phyloP scores from a whole-genome alignment of 2,329 filamentous ascomycete species.

The Diaporthe ampelina region DNA sequence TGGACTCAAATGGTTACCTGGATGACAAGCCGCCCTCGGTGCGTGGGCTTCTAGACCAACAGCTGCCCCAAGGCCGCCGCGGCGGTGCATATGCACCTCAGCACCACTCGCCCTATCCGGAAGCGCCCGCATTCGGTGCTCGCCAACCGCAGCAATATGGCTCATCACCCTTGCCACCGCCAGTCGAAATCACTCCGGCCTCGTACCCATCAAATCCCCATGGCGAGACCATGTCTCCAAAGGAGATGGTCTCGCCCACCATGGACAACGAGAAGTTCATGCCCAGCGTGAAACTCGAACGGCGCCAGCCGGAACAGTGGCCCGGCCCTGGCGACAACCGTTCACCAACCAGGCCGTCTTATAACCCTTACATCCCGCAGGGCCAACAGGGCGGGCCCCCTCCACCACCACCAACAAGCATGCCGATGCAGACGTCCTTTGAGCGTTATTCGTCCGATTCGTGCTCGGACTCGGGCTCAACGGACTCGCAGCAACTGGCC shows the following conservation, averaged over 20 bases:
- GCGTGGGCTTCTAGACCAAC: constrained; percentile 66
- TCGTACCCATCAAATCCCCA: constrained; percentile 43
- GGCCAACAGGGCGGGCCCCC: constrained; percentile 35
- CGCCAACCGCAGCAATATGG: constrained; percentile 40
- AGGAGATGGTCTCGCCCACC: constrained; percentile 53
- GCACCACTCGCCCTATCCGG: constrained; percentile 47
- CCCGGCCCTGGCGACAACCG: constrained; percentile 26
- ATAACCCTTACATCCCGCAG: constrained; percentile 38
- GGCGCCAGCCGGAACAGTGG: constrained; percentile 49
- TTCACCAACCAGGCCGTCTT: constrained; percentile 39
- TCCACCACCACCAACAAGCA: constrained; percentile 24
- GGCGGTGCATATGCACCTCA: constrained; percentile 43
- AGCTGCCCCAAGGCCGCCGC: constrained; percentile 46
- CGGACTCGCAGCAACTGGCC: constrained; percentile 53
- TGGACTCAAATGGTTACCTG: constrained; percentile 64
- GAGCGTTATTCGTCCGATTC: constrained; percentile 57
- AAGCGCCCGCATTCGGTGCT: constrained; percentile 42
- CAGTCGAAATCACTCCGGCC: constrained; percentile 42
- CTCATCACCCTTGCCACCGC: constrained; percentile 39
- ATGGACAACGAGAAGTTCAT: constrained; percentile 59
- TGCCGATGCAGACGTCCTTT: constrained; percentile 50
- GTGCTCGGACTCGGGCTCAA: constrained; percentile 48
- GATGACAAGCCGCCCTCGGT: constrained; percentile 63
- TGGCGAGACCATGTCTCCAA: constrained; percentile 47
- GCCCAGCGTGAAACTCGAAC: constrained; percentile 55